These are phyloP conservation scores for Tillandsia leiboldiana DNA, from an alignment of 176 grass and related monocot species.

Conservation along the genomic window DNA sequence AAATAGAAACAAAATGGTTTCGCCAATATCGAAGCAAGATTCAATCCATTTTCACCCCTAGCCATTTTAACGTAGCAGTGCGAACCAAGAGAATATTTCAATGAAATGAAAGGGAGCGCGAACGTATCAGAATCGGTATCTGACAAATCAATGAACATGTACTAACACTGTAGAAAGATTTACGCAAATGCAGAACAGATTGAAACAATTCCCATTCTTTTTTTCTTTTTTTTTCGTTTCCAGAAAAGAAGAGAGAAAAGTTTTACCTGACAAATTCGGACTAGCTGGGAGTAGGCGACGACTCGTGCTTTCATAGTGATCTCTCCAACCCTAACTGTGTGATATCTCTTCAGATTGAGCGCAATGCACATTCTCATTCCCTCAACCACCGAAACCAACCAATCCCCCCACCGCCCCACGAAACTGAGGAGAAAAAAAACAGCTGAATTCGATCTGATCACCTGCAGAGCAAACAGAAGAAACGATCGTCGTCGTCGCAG, in stretches of 20 bases:
- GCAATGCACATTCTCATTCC: conserved; percentile 41
- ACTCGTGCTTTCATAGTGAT: conserved; percentile 41
- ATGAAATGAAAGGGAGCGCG: too few species aligned
- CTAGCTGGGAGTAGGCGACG: conserved; percentile 38
- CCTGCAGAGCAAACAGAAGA: not conserved
- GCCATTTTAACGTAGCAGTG: too few species aligned
- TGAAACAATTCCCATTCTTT: too few species aligned
- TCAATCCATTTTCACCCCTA: too few species aligned
- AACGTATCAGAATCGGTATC: too few species aligned
- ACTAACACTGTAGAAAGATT: not conserved
- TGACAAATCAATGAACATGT: too few species aligned
- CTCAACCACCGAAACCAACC: not conserved
- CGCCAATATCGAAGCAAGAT: too few species aligned
- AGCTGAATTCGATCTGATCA: not conserved
- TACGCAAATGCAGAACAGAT: not conserved
- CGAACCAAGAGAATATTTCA: too few species aligned
- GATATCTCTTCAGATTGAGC: conserved; percentile 19
- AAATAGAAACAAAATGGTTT: too few species aligned
- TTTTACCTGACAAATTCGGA: conserved; percentile 52
- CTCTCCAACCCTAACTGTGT: conserved; percentile 11
- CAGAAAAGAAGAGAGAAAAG: not conserved
- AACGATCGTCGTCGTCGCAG: not conserved
- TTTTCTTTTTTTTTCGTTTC: too few species aligned
- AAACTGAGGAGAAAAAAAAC: not conserved
- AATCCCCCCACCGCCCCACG: too few species aligned